Conservation (phyloP, 2,329 filamentous ascomycete genomes). For the Tolypocladium sp. region DNA sequence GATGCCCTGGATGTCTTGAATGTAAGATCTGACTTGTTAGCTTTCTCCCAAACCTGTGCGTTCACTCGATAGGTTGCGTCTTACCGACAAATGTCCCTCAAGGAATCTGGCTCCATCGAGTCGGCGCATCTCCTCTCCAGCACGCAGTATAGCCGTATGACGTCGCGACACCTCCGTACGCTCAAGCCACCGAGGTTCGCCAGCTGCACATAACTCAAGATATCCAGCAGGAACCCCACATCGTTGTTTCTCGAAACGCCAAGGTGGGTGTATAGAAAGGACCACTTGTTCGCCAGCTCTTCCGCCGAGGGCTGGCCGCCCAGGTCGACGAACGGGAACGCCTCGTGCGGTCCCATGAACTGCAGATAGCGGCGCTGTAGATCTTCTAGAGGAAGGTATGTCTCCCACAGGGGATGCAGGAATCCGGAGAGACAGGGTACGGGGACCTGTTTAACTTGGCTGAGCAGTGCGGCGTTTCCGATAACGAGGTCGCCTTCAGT, state of each 20-base stretch:
- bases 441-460: background rate
- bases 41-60: background rate
- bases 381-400: slow-evolving; percentile 4
- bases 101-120: slow-evolving; percentile 1
- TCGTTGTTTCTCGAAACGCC: slow-evolving; percentile 5
- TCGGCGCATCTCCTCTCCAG: slow-evolving; percentile 1
- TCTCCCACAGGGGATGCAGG: slow-evolving; percentile 4
- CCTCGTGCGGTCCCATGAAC: slow-evolving; percentile 4
- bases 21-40: slow-evolving; percentile 1
- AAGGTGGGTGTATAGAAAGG: slow-evolving; percentile 3
- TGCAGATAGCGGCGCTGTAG: slow-evolving; percentile 1
- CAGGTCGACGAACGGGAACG: slow-evolving; percentile 6
- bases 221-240: slow-evolving; percentile 3
- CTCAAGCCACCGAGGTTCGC: slow-evolving; percentile 3
- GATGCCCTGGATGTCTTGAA: slow-evolving; percentile 5
- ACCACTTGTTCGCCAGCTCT: slow-evolving; percentile 2
- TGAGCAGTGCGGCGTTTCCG: background rate
- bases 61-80: background rate
- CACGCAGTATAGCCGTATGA: slow-evolving; percentile 5
- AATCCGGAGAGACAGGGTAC: slow-evolving; percentile 3
- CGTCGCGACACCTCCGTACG: background rate
- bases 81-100: slow-evolving; percentile 5
- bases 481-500: background rate
- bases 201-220: slow-evolving; percentile 4
- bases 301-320: slow-evolving; percentile 1